Evolutionary conservation across 2,329 filamentous ascomycete species (phyloP).

Genomic region (Trichoderma aggressivum): DNA sequence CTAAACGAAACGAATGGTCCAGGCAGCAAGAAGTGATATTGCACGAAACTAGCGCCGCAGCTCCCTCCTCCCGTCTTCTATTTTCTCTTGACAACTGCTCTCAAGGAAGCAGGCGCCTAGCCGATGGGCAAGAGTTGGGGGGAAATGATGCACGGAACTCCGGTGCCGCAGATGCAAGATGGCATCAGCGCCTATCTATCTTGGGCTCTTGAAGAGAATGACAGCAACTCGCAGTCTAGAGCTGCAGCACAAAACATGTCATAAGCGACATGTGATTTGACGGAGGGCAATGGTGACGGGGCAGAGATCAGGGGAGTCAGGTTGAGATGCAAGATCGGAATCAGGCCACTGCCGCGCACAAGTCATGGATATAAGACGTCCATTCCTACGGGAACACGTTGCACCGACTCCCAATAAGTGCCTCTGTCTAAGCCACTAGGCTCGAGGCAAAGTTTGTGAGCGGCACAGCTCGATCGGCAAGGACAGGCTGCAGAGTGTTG

Average conservation of each 20-base stretch:
- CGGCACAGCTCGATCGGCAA: constrained; percentile 2
- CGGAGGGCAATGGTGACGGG: neutral
- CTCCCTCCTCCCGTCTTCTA: neutral
- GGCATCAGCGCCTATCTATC: neutral
- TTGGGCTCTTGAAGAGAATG: neutral
- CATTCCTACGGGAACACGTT: constrained; percentile 12
- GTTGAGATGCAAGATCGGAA: neutral
- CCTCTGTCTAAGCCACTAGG: constrained; percentile 14
- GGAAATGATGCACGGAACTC: neutral
- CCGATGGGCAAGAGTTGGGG: neutral
- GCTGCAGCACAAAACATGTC: neutral
- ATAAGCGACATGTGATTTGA: neutral
- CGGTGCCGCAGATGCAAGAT: neutral
- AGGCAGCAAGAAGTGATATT: neutral
- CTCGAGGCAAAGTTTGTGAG: neutral
- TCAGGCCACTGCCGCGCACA: constrained; percentile 3
- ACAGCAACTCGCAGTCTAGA: neutral
- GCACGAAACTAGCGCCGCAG: neutral
- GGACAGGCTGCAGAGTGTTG: neutral
- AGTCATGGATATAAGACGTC: neutral
- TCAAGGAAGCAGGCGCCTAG: neutral
- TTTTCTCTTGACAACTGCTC: neutral
- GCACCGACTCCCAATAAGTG: constrained; percentile 5
- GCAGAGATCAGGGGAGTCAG: neutral
- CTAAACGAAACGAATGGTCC: neutral